Base-by-base conservation (phyloP, 306 rosid genomes). In the Morella rubra region DNA sequence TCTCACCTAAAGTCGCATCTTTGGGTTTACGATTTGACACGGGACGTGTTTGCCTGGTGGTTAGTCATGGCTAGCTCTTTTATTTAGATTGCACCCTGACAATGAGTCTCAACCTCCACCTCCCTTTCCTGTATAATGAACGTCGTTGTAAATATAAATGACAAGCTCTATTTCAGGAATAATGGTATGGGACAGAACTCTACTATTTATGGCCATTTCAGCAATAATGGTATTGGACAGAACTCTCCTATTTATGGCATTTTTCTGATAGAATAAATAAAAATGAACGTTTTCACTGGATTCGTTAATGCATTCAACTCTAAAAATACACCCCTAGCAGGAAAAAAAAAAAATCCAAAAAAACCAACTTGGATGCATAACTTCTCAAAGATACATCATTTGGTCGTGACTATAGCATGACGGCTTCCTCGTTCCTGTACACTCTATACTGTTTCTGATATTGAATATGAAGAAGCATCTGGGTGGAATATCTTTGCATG, bases 61-160 rank as follows among this genome's bases (percentile, higher is more conserved):
- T 58, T 32, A 22, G 24, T 24, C 37, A 32, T 32, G 37, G 27
- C 62, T 13, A 13, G 16, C 40, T 58, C 64, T 32, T 58, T 20
- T 22, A 32, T 58, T 58, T 20, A 19, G 20, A 58, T 58, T 61
- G 68, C 68, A 32, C 16, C 68, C 20, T 32, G 44, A 32, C 44
- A 62, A 15, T 13, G 19, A 62, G 44, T 62, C 69, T 62, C 7
- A 32, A 13, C 69, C 69, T 62, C 70, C 49, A 40, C n/a, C 14
- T 64, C 47, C 10, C 49, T 16, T 40, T 64, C 70, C 7, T 10
- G 4, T 15, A 37, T 16, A 2, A 64, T 61, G 70, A 20, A 41
- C 14, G 70, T 16, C 14, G 70, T 16, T 64, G 70, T 64, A 41
- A 64, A 64, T 64, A 64, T 6, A 64, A 64, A 16, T 16, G 70